These are phyloP conservation scores for Carallia pectinifolia DNA, from an alignment of 345 rosid genomes.

Conservation along the genomic window DNA sequence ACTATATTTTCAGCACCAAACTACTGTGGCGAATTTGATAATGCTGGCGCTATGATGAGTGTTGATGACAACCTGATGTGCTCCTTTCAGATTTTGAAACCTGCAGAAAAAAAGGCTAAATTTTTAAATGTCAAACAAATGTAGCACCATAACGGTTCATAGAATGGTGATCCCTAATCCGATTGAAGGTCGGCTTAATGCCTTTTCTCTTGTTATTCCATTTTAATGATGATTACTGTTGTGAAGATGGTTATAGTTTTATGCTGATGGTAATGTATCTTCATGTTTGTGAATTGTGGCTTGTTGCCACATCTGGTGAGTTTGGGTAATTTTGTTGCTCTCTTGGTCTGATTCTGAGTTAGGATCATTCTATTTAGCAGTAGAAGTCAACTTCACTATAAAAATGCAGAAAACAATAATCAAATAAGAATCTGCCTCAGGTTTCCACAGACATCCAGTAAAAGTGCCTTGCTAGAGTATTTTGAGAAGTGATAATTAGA, in stretches of 20 bases:
- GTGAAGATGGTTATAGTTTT: background rate
- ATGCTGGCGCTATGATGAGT: conserved; percentile 98
- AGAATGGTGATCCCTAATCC: background rate
- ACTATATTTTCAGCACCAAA: conserved; percentile 95
- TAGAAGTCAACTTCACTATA: background rate
- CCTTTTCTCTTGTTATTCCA: background rate
- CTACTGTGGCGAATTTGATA: conserved; percentile 96
- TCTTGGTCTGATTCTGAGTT: background rate
- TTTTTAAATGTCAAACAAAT: conserved; percentile 49
- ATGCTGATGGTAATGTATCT: background rate
- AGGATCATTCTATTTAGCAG: background rate
- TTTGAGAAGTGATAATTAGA: no score
- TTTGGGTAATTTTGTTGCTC: background rate
- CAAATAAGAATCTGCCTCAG: background rate
- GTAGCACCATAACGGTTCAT: background rate
- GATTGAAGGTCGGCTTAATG: conserved; percentile 32
- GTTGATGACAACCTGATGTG: conserved; percentile 85
- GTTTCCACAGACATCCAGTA: background rate
- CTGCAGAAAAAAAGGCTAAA: conserved; percentile 51
- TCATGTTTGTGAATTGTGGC: background rate
- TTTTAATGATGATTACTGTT: background rate
- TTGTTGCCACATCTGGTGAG: background rate
- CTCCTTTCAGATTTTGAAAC: conserved; percentile 95
- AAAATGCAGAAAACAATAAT: background rate
- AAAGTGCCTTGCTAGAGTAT: background rate